Evolutionary conservation across 169 alveolate species (phyloP), one percentile per base, ranked within the genome.

Genomic region (Cryptosporidium muris): DNA sequence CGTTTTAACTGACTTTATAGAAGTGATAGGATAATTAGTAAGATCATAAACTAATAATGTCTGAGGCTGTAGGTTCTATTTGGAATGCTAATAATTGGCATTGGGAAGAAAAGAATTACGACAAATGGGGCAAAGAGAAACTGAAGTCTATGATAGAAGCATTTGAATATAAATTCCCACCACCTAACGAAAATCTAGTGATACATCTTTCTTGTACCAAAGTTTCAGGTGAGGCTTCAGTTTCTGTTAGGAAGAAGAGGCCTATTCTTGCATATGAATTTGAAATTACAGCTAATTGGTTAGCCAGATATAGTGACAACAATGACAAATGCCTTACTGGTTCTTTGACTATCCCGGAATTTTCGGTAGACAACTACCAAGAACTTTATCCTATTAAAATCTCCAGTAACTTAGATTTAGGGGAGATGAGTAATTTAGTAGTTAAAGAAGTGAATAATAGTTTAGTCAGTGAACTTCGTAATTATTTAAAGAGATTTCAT

Each of bases 51-150:
- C 47, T 48, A 2, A 51, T 52, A 37, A 74, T 58, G 85, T 14
- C 74, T 40, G 74, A 74, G 37, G 60, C 60, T 40, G 25, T 68
- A 14, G 92, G 92, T 4, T 89, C 92, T 12, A 38, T 89, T 49
- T 89, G 92, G 92, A 89, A 89, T 58, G 81, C 89, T n/a, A 89
- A 89, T 65, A 89, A 89, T 80, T 89, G 89, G 88, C 92, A 89
- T n/a, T 89, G 92, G 92, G 92, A 89, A 52, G 92, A 89, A 66
- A 89, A 81, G 66, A 81, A 89, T 37, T 82, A 82, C 56, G 65
- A 90, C 3, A 89, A 51, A 52, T 89, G 92, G 92, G 90, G 89
- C 7, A 81, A 68, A 51, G 92, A 89, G 47, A 88, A 81, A 66
- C 54, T 89, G 40, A 65, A 47, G 25, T 49, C 65, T 49, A 89